Percentiles rank a stretch among this genome's conserved stretches.
These are phyloP conservation scores for Scenedesmus sp. DNA, from an alignment of 163 green algal genomes.

Conservation along the genomic window DNA sequence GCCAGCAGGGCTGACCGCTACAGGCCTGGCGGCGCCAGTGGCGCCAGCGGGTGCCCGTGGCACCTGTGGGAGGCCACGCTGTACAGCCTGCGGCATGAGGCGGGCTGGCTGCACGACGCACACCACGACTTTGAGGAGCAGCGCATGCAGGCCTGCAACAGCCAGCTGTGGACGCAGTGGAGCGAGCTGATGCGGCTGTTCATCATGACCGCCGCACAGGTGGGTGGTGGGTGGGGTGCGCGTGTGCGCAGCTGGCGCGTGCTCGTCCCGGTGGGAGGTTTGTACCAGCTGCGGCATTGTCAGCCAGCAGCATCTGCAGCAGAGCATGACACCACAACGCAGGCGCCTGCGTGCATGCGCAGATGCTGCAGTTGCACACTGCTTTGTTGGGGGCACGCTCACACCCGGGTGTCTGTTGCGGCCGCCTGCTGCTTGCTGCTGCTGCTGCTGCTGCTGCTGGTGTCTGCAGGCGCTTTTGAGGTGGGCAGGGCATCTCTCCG, in stretches of 20 bases:
- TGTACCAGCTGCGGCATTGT: no score
- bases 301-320: no score
- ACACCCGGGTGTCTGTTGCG: no score
- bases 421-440: background rate
- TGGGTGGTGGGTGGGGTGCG: background rate
- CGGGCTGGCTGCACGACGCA: background rate
- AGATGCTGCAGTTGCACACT: no score
- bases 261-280: background rate
- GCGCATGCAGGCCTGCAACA: no score
- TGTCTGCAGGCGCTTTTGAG: slow-evolving; percentile 33
- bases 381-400: no score
- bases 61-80: slow-evolving; percentile 25
- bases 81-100: background rate
- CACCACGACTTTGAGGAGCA: background rate
- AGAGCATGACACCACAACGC: no score
- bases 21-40: no score
- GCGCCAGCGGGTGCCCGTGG: background rate
- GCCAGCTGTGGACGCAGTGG: background rate
- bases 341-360: no score
- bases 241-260: no score
- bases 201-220: slow-evolving; percentile 6
- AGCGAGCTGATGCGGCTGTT: background rate
- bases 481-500: background rate
- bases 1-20: no score
- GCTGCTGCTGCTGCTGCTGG: background rate